Evolutionary conservation across 2,329 filamentous ascomycete species (phyloP).

Genomic region (Penicillium sp.): DNA sequence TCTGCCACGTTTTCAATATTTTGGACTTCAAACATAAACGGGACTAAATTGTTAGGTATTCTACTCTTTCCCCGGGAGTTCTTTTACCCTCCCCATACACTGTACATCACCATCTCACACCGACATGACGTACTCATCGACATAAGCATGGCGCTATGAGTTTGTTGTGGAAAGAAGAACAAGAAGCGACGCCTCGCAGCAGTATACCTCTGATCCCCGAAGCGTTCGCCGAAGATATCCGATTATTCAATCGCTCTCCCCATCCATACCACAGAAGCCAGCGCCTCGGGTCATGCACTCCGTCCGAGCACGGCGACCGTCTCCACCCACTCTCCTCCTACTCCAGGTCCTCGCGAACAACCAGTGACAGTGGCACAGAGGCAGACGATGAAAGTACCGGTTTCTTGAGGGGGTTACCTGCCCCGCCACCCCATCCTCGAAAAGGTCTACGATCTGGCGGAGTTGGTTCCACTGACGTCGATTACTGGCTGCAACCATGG

Average conservation of each 20-base stretch:
- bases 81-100: not conserved
- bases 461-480: constrained; percentile 25
- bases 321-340: constrained; percentile 24
- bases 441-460: constrained; percentile 67
- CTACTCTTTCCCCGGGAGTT: not conserved
- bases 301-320: constrained; percentile 36
- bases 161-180: constrained; percentile 31
- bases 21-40: not conserved
- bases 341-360: constrained; percentile 56
- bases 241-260: constrained; percentile 60
- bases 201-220: constrained; percentile 20
- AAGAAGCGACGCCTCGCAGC: constrained; percentile 21
- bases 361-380: constrained; percentile 89
- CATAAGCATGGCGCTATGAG: constrained; percentile 38
- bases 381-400: constrained; percentile 82
- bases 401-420: constrained; percentile 78
- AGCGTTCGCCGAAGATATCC: constrained; percentile 35
- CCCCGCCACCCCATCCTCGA: constrained; percentile 67
- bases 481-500: constrained; percentile 35
- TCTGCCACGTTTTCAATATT: constrained; percentile 6
- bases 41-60: not conserved
- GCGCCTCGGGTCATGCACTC: constrained; percentile 53
- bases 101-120: not conserved
- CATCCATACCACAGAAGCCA: constrained; percentile 67
- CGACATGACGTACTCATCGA: constrained; percentile 31